Percentiles rank a stretch among this genome's conserved stretches.
Evolutionary conservation across 768 basidiomycete species (phyloP).

Genomic region (Tubosaeta brunneosetosa): DNA sequence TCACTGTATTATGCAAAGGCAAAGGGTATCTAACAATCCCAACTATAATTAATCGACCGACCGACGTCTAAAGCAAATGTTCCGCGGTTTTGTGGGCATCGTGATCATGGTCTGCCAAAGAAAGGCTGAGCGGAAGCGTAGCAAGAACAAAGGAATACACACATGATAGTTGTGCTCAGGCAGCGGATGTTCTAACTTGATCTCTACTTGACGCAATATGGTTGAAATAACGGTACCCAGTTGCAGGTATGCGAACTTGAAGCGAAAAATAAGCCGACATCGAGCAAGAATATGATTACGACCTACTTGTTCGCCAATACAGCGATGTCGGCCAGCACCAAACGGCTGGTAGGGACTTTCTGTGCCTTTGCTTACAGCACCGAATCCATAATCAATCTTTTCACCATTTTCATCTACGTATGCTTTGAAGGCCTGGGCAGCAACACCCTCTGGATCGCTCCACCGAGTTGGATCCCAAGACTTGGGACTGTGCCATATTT

Average conservation of each 20-base stretch:
- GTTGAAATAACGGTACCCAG: constrained; percentile 78
- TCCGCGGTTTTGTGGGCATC: constrained; percentile 69
- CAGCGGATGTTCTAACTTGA: constrained; percentile 57
- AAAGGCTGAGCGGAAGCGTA: constrained; percentile 4
- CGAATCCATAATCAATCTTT: constrained; percentile 96
- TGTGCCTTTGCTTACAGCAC: constrained; percentile 92
- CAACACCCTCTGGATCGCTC: constrained; percentile 80
- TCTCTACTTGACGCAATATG: constrained; percentile 69
- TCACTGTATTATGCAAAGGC: not conserved
- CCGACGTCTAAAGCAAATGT: constrained; percentile 64
- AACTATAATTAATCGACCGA: constrained; percentile 39
- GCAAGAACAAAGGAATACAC: constrained; percentile 29
- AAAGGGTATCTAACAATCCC: not conserved
- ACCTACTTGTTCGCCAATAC: constrained; percentile 83
- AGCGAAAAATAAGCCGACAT: constrained; percentile 3
- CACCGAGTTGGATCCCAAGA: constrained; percentile 82
- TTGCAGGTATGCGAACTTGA: constrained; percentile 91
- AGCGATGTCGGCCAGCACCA: constrained; percentile 93
- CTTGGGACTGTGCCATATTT: constrained; percentile 68
- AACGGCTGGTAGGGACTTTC: constrained; percentile 97
- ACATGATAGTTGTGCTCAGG: constrained; percentile 91
- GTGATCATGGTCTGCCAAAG: constrained; percentile 82
- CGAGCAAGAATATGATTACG: not conserved
- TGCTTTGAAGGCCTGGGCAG: constrained; percentile 68
- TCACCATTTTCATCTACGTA: constrained; percentile 76